A percentile compares a stretch with the other conserved stretches of the same genome.
Conservation (phyloP, 1,284 basidiomycete species). For the Ustilago vetiveriae region DNA sequence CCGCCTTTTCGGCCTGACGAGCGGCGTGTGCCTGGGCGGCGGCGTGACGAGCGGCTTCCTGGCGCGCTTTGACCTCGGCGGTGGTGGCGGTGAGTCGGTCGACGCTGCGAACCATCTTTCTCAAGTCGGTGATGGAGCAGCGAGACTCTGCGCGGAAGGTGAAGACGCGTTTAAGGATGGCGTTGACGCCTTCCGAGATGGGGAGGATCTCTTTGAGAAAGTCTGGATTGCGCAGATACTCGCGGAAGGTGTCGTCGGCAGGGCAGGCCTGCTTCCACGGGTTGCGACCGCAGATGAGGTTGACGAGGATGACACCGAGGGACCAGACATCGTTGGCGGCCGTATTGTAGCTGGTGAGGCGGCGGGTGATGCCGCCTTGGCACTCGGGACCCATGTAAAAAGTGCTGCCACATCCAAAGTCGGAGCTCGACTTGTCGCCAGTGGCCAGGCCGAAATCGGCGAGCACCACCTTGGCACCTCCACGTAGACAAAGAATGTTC, state of each 20-base stretch:
- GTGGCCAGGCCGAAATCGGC: slow-evolving; percentile 98
- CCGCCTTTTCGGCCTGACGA: slow-evolving; percentile 42
- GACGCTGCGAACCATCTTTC: slow-evolving; percentile 53
- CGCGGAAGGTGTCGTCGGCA: slow-evolving; percentile 77
- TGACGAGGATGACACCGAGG: slow-evolving; percentile 89
- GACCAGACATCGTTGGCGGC: slow-evolving; percentile 86
- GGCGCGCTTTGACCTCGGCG: slow-evolving; percentile 50
- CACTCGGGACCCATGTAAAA: slow-evolving; percentile 99
- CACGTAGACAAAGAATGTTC: slow-evolving; percentile 85
- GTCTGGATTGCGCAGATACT: slow-evolving; percentile 62
- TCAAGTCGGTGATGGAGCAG: slow-evolving; percentile 55
- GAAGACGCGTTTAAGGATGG: slow-evolving; percentile 63
- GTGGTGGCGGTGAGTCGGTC: slow-evolving; percentile 62
- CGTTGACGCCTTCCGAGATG: slow-evolving; percentile 63
- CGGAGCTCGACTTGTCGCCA: slow-evolving; percentile 82
- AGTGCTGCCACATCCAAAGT: slow-evolving; percentile 94
- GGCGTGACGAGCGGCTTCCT: slow-evolving; percentile 38
- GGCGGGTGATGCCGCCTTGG: slow-evolving; percentile 77
- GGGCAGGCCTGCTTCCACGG: slow-evolving; percentile 84
- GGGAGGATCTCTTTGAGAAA: slow-evolving; percentile 65
- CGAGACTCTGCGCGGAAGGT: slow-evolving; percentile 60
- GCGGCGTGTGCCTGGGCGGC: slow-evolving; percentile 40
- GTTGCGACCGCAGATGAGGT: slow-evolving; percentile 85
- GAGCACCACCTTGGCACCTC: slow-evolving; percentile 82
- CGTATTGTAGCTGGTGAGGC: slow-evolving; percentile 76